Percentiles rank a stretch among this genome's conserved stretches.
Conservation (phyloP, 2,329 filamentous ascomycete genomes). For the Nothophaeocryptopus gaeumannii region DNA sequence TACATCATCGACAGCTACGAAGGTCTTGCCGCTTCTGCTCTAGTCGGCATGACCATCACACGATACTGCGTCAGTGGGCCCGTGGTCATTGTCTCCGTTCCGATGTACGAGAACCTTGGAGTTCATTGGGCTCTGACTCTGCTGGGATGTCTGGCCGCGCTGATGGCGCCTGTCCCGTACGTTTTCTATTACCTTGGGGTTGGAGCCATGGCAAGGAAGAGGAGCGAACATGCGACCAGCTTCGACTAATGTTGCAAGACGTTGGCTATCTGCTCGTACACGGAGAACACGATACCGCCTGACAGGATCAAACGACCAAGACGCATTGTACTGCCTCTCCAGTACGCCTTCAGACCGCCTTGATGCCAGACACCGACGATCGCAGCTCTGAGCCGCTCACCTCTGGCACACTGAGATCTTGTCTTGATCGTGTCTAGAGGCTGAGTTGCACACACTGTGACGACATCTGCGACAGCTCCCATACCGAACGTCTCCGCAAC, state of each 20-base stretch:
- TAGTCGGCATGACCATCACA: constrained; percentile 42
- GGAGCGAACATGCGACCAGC: constrained; percentile 1
- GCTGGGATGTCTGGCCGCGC: background rate
- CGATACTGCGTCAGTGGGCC: constrained; percentile 39
- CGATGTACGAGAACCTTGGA: constrained; percentile 8
- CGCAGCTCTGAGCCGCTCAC: constrained; percentile 29
- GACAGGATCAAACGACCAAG: constrained; percentile 33
- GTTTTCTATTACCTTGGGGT: constrained; percentile 4
- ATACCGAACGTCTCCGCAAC: constrained; percentile 28
- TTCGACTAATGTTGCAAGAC: background rate
- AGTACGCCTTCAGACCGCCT: constrained; percentile 30
- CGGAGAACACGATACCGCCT: constrained; percentile 34
- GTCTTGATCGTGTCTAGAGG: constrained; percentile 47
- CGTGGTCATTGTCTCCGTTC: constrained; percentile 26
- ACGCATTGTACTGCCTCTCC: constrained; percentile 34
- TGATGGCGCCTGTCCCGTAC: constrained; percentile 7
- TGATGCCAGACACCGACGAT: constrained; percentile 27
- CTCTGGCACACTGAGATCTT: constrained; percentile 35
- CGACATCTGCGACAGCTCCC: constrained; percentile 32
- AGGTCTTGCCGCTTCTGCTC: constrained; percentile 49
- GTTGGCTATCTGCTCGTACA: constrained; percentile 34
- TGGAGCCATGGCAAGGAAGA: constrained; percentile 1
- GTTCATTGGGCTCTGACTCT: constrained; percentile 1
- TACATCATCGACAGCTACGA: constrained; percentile 60
- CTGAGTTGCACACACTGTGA: constrained; percentile 44